Percentiles rank a stretch among this genome's conserved stretches.
Conservation (phyloP, 768 basidiomycete species). For the Leccinum subtestaceum region DNA sequence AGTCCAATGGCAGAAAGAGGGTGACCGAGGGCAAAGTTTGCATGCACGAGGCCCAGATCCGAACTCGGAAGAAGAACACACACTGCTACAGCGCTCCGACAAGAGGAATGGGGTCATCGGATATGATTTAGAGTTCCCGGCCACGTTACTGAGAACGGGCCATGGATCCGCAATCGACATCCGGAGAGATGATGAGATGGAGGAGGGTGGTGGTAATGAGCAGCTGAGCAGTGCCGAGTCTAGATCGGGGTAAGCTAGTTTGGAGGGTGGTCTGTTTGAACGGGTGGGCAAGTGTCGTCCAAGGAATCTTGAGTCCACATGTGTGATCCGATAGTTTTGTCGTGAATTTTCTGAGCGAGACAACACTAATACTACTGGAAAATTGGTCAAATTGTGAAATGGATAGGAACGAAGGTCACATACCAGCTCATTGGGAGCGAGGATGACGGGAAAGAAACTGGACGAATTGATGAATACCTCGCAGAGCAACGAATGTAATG, state of each 20-base stretch:
- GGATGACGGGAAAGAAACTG: neutral
- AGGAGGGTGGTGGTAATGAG: neutral
- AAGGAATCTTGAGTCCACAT: conserved; percentile 11
- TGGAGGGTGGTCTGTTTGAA: conserved; percentile 11
- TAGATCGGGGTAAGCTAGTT: conserved; percentile 9
- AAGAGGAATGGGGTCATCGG: no score
- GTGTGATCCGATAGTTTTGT: no score
- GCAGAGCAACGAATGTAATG: no score
- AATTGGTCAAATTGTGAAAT: no score
- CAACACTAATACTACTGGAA: no score
- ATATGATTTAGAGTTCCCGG: neutral
- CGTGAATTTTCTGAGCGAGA: no score
- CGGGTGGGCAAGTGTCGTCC: conserved; percentile 6
- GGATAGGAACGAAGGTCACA: neutral
- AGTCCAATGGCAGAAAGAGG: no score
- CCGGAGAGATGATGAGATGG: conserved; percentile 5
- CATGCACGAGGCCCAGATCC: no score
- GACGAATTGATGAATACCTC: no score
- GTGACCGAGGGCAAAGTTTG: no score
- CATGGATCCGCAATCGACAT: neutral
- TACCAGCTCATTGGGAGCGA: neutral
- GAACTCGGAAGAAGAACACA: no score
- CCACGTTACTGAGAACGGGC: conserved; percentile 6
- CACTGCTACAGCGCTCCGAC: no score
- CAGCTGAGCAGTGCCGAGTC: conserved; percentile 6